A percentile compares a stretch with the other conserved stretches of the same genome.
These are phyloP conservation scores for Zanthoxylum bungeanum DNA, from an alignment of 345 rosid species.

Conservation along the genomic window DNA sequence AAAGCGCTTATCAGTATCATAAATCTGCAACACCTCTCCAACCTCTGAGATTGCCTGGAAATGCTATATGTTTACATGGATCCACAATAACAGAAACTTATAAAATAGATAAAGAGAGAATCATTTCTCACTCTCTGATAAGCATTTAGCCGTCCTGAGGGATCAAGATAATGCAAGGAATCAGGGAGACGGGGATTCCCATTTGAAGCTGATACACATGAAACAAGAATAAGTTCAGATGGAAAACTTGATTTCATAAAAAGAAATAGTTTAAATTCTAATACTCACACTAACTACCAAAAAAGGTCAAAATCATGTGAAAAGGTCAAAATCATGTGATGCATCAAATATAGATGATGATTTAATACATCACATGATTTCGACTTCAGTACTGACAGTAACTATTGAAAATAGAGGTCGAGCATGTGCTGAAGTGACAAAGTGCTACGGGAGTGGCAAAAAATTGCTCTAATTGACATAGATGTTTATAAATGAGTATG, in stretches of 20 bases:
- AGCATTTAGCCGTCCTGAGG: constrained; percentile 51
- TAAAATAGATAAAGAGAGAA: constrained; percentile 2
- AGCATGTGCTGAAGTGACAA: background rate
- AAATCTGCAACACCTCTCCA: constrained; percentile 88
- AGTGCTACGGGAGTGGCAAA: background rate
- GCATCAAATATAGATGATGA: background rate
- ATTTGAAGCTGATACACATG: constrained; percentile 68
- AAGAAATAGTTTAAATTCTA: background rate
- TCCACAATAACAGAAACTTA: background rate
- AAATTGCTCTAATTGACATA: background rate
- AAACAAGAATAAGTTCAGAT: constrained; percentile 8
- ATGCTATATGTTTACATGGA: background rate
- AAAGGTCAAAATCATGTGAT: background rate
- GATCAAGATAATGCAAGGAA: constrained; percentile 64
- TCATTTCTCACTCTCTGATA: constrained; percentile 45
- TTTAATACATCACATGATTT: too few species aligned
- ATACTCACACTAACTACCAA: background rate
- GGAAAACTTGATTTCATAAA: background rate
- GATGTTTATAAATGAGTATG: background rate
- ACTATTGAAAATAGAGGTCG: background rate
- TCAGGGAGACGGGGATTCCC: constrained; percentile 73
- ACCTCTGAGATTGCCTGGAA: constrained; percentile 80
- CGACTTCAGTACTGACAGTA: background rate
- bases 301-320: background rate
- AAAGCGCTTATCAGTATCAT: constrained; percentile 75